Evolutionary conservation across 31 red algal genomes (phyloP), one percentile per base, ranked within the genome.

Genomic region (Endocladia muricata): DNA sequence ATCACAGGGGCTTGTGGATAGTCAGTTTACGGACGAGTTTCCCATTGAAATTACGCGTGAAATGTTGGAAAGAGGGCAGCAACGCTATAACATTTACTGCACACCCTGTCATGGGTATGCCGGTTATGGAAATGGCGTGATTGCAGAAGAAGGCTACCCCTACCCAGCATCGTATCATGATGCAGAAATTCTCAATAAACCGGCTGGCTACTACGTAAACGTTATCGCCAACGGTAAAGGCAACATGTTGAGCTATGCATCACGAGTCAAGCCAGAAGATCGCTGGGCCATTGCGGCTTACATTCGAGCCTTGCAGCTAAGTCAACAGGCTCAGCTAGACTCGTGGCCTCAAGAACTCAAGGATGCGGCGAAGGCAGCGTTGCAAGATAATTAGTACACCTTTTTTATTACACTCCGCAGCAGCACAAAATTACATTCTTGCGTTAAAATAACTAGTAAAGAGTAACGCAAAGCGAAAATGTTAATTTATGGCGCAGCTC

Each of bases 221-320:
- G 26, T 23, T 13, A 64, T 64, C 59, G 26, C 59, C 59, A 64
- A 64, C n/a, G 59, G 59, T 13, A 25, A 17, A 17, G 13, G 59
- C 22, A 64, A 29, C 13, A 64, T 64, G 59, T 22, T 11, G 9
- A 23, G 59, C 22, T 64, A 64, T 23, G 59, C 13, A 9, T 13
- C 9, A 9, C n/a, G 9, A 9, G 26, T 64, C 29, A 13, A 22
- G 9, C 13, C 26, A 11, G 22, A 32, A 29, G 59, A 64, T 32
- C 59, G 59, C 26, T 64, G 59, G 59, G 59, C 59, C 13, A 64
- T 64, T 32, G 29, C 26, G n/a, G 59, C 59, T 23, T 64, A 64
- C 22, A 9, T 64, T 64, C 59, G 59, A 9, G 59, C 59, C 9
- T 13, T 64, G 13, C 59, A 64, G 59, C 44, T 9, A 9, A 51